These are phyloP conservation scores for Marasmius fiardii DNA, from an alignment of 1,284 basidiomycete species.

Conservation along the genomic window DNA sequence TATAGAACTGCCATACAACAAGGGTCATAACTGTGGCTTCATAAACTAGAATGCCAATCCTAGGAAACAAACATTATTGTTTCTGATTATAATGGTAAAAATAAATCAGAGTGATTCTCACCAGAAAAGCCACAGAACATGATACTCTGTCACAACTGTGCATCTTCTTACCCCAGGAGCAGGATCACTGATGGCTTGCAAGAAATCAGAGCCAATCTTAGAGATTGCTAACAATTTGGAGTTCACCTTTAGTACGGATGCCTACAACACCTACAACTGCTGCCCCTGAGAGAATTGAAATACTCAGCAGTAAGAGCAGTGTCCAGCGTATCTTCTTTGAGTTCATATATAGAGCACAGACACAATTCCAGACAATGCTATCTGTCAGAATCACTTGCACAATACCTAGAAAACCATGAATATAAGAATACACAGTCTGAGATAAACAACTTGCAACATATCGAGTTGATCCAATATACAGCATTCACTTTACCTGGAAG, in stretches of 20 bases:
- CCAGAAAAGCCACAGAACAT: constrained; percentile 7
- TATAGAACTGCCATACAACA: constrained; percentile 1
- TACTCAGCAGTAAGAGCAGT: neutral
- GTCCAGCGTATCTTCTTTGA: constrained; percentile 3
- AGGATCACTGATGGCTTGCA: neutral
- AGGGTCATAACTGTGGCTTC: constrained; percentile 1
- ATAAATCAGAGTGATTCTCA: no score
- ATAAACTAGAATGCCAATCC: constrained; percentile 7
- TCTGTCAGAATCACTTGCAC: constrained; percentile 5
- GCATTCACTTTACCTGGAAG: no score
- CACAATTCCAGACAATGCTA: constrained; percentile 9
- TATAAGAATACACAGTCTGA: no score
- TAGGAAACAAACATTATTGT: neutral
- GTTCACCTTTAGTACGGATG: neutral
- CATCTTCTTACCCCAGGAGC: neutral
- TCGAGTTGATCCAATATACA: no score
- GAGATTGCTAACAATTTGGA: neutral
- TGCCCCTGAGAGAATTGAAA: neutral
- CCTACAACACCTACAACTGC: constrained; percentile 1
- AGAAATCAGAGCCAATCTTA: neutral
- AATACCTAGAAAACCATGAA: neutral
- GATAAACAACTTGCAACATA: no score
- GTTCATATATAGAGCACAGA: constrained; percentile 3
- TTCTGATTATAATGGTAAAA: neutral
- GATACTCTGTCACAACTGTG: neutral